Evolutionary conservation across 2,329 filamentous ascomycete species (phyloP).

Genomic region (Ophiostoma ulmi): DNA sequence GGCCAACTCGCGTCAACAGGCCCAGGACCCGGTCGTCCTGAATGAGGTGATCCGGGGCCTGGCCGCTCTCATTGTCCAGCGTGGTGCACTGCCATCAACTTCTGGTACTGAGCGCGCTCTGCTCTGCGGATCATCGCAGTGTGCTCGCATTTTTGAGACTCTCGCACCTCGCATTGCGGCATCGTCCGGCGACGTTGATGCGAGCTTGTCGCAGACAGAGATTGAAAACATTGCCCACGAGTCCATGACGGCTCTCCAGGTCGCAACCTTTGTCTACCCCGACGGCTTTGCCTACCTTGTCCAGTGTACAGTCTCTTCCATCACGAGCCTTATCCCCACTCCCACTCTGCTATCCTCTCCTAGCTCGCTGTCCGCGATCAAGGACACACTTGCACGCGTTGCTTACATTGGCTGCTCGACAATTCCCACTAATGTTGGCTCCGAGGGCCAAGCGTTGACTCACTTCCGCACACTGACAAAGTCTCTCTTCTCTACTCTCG

Average conservation of each 20-base stretch:
- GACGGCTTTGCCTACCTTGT: slow-evolving; percentile 24
- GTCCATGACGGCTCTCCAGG: slow-evolving; percentile 26
- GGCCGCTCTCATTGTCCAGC: slow-evolving; percentile 43
- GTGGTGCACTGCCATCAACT: slow-evolving; percentile 26
- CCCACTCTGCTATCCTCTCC: neutral
- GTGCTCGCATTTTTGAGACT: slow-evolving; percentile 28
- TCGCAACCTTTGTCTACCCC: slow-evolving; percentile 22
- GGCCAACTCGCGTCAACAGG: slow-evolving; percentile 28
- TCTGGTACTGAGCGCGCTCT: slow-evolving; percentile 23
- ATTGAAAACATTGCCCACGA: slow-evolving; percentile 23
- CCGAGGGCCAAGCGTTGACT: slow-evolving; percentile 25
- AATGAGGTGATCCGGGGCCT: slow-evolving; percentile 43
- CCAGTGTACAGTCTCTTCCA: neutral
- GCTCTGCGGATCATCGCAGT: slow-evolving; percentile 36
- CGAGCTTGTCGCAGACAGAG: slow-evolving; percentile 16
- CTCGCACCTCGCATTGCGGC: slow-evolving; percentile 23
- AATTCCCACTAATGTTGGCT: slow-evolving; percentile 25
- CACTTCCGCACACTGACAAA: slow-evolving; percentile 28
- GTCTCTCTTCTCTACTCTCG: slow-evolving; percentile 33
- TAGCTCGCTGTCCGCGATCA: slow-evolving; percentile 28
- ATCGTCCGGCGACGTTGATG: neutral
- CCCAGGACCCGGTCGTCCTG: slow-evolving; percentile 36
- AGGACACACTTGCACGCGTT: slow-evolving; percentile 41
- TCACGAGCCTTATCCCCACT: slow-evolving; percentile 12
- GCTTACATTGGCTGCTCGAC: slow-evolving; percentile 47